Evolutionary conservation across 2,329 filamentous ascomycete species (phyloP), one percentile per base, ranked within the genome.

Genomic region (Hypoxylon sp.): DNA sequence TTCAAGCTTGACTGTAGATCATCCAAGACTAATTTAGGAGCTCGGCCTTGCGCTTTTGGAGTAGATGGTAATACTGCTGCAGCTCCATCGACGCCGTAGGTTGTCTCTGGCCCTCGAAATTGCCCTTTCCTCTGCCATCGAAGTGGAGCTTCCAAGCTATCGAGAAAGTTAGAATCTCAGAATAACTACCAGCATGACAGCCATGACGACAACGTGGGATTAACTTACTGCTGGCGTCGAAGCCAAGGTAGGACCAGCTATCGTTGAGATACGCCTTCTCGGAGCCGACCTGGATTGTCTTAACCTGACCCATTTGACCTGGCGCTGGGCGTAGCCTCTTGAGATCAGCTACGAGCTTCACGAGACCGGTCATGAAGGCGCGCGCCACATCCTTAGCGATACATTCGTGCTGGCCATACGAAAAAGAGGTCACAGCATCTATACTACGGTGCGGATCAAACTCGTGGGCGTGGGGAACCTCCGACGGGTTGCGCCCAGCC

Each of bases 331-430:
- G 81, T 1, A 85, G 77, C 41, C 82, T 72, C 71, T 82, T 82
- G 58, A 85, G 78, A 13, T 79, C 78, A 0, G 82, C 82, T 0
- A 75, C 74, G 2, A 84, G 76, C 72, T 80, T 82, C 34, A 85
- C 72, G 23, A 85, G 77, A 0, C 80, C 81, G 1, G 74, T 76
- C 4, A 85, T 73, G 48, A 81, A 83, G 0, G 80, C 75, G 11
- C 81, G 75, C 0, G 81, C 79, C 0, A 84, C 69, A 3, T 84
- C 78, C 36, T 79, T 77, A 41, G 79, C 81, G 1, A 84, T 30
- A 62, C 84, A 86, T 28, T 82, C 79, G 72, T 86, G 84, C 32
- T 82, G 79, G 0, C 83, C 83, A 58, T 80, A 80, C 70, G 82
- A 82, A 65, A 81, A 85, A 19, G 82, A 76, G 1, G 80, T 79